Percentiles rank a stretch among this genome's conserved stretches.
phyloP scores from a whole-genome alignment of 176 grass and related monocot genomes.

The Leersia perrieri region DNA sequence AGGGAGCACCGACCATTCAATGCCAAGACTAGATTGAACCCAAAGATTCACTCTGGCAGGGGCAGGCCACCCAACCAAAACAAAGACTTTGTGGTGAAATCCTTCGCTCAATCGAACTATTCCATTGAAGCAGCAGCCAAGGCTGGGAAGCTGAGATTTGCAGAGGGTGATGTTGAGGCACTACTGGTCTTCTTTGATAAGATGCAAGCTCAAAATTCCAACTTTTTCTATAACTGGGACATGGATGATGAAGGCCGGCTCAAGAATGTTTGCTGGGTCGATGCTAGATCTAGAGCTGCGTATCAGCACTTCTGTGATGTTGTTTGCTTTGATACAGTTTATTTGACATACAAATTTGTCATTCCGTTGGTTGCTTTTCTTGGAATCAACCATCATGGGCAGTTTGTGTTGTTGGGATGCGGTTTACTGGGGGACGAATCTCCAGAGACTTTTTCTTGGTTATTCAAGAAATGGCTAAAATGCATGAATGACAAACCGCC shows the following conservation, averaged over 20 bases:
- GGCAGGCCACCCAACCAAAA: constrained; percentile 76
- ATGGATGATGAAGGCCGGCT: constrained; percentile 82
- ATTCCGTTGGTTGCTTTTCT: constrained; percentile 80
- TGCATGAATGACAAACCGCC: constrained; percentile 85
- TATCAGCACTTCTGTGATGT: constrained; percentile 81
- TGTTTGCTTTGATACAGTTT: constrained; percentile 76
- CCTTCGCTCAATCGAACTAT: constrained; percentile 58
- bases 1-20: constrained; percentile 74
- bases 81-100: constrained; percentile 64
- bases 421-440: constrained; percentile 79
- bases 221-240: constrained; percentile 84
- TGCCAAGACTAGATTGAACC: constrained; percentile 70
- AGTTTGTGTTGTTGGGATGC: constrained; percentile 82
- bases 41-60: constrained; percentile 69
- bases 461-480: constrained; percentile 82
- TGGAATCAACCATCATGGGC: constrained; percentile 86
- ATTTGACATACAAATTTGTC: constrained; percentile 67
- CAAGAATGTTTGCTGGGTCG: constrained; percentile 88
- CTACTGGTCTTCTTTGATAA: constrained; percentile 78
- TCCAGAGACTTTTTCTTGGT: constrained; percentile 74
- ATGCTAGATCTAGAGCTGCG: constrained; percentile 73
- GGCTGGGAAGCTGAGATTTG: constrained; percentile 62
- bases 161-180: constrained; percentile 70
- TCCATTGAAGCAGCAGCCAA: constrained; percentile 52
- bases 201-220: constrained; percentile 73